Evolutionary conservation across 192 early-diverging fungal species (phyloP), one percentile per base, ranked within the genome.

Genomic region (Chytriomyces confervae): DNA sequence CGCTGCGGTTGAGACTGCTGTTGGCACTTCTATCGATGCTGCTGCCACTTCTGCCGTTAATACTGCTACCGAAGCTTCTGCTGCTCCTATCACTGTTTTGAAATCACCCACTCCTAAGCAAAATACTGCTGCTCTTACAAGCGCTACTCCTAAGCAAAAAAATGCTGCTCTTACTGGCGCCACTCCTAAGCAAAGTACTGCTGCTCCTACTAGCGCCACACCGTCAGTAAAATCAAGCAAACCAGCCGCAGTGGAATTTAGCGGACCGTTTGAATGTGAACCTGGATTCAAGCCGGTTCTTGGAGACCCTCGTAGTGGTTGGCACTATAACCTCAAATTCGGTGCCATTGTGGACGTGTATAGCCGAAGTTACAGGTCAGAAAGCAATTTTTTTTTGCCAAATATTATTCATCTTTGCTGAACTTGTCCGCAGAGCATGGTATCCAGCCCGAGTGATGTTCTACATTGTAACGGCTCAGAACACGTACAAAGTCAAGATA

Each of bases 401-500:
- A 61, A n/a, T 4, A 9, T 29, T 16, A 9, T 66, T 16, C 13
- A 23, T 23, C 20, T 23, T 23, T 66, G 64, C 64, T 66, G 27
- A 66, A 23, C 16, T 24, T 69, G 36, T 46, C 48, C 3, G 11
- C 27, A 50, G 69, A 23, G 20, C 9, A 23, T 72, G 69, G 69
- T 72, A 72, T 27, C 50, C 50, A 13, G 50, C 50, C 16, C 20
- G 48, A n/a, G 50, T 43, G 7, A 11, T 72, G 18, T 72, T 57
- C 44, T 72, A 72, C 44, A 53, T 72, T 57, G 13, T 27, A 16
- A 48, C 44, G 29, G 20, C 9, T 18, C 18, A 20, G 16, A 72
- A 72, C 24, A 23, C 20, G 6, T 72, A 72, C 69, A 72, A 72
- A 51, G n/a, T 72, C 11, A 72, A 72, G 27, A n/a, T 72, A 4